phyloP scores from a whole-genome alignment of 2,329 filamentous ascomycete species.

The Teratosphaeria zuluensis region DNA sequence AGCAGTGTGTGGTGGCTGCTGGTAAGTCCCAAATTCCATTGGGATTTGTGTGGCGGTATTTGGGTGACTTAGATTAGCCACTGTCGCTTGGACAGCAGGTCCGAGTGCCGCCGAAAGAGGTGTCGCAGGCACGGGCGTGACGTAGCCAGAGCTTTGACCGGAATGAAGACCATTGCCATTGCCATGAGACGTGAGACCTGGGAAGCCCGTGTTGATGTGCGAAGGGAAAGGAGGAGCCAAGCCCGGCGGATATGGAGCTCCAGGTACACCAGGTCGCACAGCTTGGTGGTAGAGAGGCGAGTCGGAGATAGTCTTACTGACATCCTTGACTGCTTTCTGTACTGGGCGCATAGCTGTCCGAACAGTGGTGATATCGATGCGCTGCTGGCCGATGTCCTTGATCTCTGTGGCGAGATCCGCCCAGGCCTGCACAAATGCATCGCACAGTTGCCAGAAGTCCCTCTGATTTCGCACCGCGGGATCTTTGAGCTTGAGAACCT shows the following conservation, averaged over 20 bases:
- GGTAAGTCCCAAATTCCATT: background rate
- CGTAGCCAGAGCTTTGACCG: constrained; percentile 25
- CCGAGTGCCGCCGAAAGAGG: constrained; percentile 83
- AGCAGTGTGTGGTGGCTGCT: background rate
- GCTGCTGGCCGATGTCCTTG: constrained; percentile 34
- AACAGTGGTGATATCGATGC: constrained; percentile 50
- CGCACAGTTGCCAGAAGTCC: constrained; percentile 62
- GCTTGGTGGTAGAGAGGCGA: constrained; percentile 54
- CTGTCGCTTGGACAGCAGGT: constrained; percentile 75
- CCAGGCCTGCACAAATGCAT: constrained; percentile 63
- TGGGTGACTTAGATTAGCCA: constrained; percentile 30
- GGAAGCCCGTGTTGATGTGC: constrained; percentile 14
- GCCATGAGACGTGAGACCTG: constrained; percentile 1
- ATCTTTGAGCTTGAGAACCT: constrained; percentile 75
- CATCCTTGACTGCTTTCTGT: constrained; percentile 74
- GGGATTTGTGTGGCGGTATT: constrained; percentile 7
- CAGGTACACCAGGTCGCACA: constrained; percentile 20
- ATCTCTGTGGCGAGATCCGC: constrained; percentile 54
- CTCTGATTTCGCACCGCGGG: constrained; percentile 59
- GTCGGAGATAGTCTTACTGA: constrained; percentile 59
- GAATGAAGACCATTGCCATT: constrained; percentile 6
- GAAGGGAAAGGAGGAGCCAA: constrained; percentile 22
- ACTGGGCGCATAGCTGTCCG: constrained; percentile 67
- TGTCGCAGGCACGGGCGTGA: constrained; percentile 64
- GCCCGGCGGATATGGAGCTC: constrained; percentile 20